A percentile compares a stretch with the other conserved stretches of the same genome.
phyloP scores from a whole-genome alignment of 371 early-diverging fungal species.

The Enterospora canceri region DNA sequence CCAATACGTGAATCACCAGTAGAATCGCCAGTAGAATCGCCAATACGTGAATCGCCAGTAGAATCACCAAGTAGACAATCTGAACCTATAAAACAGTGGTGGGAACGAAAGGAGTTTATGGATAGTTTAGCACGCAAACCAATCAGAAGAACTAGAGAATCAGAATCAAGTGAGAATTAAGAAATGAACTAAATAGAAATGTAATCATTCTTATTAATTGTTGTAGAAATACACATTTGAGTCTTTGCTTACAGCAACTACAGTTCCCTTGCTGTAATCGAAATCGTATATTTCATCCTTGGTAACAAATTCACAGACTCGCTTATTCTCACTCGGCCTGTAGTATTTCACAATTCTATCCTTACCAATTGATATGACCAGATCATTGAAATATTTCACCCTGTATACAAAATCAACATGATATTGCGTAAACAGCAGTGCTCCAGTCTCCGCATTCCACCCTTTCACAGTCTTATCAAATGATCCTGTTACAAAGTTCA shows the following conservation, averaged over 20 bases:
- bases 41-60: no score
- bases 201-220: no score
- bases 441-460: slow-evolving; percentile 73
- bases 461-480: slow-evolving; percentile 86
- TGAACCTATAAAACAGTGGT: no score
- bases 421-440: slow-evolving; percentile 66
- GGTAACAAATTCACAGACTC: slow-evolving; percentile 53
- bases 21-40: no score
- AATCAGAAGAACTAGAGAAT: no score
- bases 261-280: slow-evolving; percentile 39
- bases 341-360: slow-evolving; percentile 85
- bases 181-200: no score
- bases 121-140: no score
- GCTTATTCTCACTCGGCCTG: slow-evolving; percentile 60
- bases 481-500: slow-evolving; percentile 77
- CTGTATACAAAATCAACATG: slow-evolving; percentile 79
- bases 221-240: slow-evolving; percentile 54
- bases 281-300: slow-evolving; percentile 56
- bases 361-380: slow-evolving; percentile 68
- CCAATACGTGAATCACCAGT: no score
- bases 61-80: no score
- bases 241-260: slow-evolving; percentile 53
- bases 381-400: slow-evolving; percentile 63
- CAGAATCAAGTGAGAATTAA: no score
- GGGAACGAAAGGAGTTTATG: no score